These are phyloP conservation scores for Penicillium sp. DNA, from an alignment of 2,329 filamentous ascomycete genomes.

Conservation along the genomic window DNA sequence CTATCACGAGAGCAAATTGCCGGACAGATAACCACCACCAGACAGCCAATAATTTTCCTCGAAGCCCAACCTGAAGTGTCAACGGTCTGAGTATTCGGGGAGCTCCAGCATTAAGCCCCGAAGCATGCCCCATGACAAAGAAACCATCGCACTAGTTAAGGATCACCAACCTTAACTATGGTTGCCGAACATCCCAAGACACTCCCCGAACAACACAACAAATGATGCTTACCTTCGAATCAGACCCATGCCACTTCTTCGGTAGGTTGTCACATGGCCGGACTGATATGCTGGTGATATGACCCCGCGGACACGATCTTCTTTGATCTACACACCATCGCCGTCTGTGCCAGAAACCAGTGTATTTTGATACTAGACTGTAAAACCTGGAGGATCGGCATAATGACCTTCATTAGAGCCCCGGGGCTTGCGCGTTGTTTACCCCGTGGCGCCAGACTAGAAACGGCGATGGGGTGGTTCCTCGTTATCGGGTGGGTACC, in stretches of 20 bases:
- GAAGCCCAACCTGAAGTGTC: neutral
- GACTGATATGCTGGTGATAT: neutral
- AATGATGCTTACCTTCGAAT: neutral
- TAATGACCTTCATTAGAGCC: neutral
- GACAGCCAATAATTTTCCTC: neutral
- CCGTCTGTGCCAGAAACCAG: slow-evolving; percentile 4
- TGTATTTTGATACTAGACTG: neutral
- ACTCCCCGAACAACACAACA: no score
- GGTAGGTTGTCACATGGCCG: slow-evolving; percentile 1
- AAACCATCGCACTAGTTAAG: no score
- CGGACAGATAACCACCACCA: neutral
- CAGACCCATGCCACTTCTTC: neutral
- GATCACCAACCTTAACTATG: neutral
- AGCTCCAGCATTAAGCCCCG: neutral
- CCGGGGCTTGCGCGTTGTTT: neutral
- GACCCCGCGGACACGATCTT: slow-evolving; percentile 9
- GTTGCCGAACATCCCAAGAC: neutral
- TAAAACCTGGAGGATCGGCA: neutral
- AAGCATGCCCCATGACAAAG: neutral
- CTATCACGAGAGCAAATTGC: neutral
- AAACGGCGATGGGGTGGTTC: neutral
- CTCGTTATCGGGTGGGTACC: slow-evolving; percentile 1
- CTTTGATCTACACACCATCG: slow-evolving; percentile 13
- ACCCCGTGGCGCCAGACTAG: neutral
- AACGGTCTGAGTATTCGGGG: neutral